These are phyloP conservation scores for Cyberlindnera bimundalis DNA, from an alignment of 805 yeast genomes.

Conservation along the genomic window DNA sequence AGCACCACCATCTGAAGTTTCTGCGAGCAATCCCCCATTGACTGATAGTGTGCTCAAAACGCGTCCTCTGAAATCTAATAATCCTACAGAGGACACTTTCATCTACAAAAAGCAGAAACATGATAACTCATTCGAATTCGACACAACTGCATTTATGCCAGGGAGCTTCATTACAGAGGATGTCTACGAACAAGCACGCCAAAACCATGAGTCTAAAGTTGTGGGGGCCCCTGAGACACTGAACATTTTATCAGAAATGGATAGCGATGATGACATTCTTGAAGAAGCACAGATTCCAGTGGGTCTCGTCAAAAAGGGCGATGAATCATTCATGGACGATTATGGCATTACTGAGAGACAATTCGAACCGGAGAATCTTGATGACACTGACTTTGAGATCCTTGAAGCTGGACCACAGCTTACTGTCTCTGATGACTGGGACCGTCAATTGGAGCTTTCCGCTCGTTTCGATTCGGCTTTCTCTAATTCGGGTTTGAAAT, in stretches of 20 bases:
- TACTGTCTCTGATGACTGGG: conserved; percentile 59
- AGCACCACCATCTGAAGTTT: conserved; percentile 1
- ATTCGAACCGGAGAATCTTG: conserved; percentile 61
- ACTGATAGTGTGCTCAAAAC: conserved; percentile 2
- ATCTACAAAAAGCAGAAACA: conserved; percentile 31
- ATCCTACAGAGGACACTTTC: conserved; percentile 28
- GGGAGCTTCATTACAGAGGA: conserved; percentile 27
- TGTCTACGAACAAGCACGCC: conserved; percentile 7
- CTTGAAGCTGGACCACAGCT: conserved; percentile 43
- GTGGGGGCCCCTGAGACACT: conserved; percentile 7
- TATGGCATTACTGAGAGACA: conserved; percentile 51
- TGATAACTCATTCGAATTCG: conserved; percentile 21
- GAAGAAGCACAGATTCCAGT: conserved; percentile 11
- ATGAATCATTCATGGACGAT: conserved; percentile 24
- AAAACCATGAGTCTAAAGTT: conserved; percentile 3
- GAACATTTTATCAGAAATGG: conserved; percentile 15
- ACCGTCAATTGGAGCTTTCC: conserved; percentile 55
- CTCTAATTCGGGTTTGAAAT: conserved; percentile 16
- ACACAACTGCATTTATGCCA: conserved; percentile 24
- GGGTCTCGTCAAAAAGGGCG: conserved; percentile 10
- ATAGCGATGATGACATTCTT: conserved; percentile 11
- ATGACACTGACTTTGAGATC: conserved; percentile 43
- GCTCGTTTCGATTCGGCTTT: conserved; percentile 26
- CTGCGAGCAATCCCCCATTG: conserved; percentile 10
- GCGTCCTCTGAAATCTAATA: conserved; percentile 13